phyloP scores from a whole-genome alignment of 129 eudicot species.

The Tagetes erecta region DNA sequence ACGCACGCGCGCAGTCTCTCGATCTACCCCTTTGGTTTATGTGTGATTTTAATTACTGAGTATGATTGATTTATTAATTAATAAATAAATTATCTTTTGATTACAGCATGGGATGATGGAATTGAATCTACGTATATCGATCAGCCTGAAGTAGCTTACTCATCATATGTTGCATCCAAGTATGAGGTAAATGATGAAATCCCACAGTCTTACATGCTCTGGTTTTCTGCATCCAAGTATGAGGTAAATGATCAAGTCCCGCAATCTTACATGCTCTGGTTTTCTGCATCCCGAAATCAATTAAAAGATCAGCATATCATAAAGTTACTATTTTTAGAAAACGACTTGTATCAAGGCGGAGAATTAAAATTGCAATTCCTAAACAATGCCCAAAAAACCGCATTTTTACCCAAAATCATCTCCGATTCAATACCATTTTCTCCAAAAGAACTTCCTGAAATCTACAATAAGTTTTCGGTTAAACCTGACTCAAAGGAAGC shows the following conservation, averaged over 20 bases:
- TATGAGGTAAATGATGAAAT: conserved; percentile 51
- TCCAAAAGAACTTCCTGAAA: conserved; percentile 33
- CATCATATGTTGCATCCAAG: conserved; percentile 41
- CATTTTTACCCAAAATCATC: conserved; percentile 44
- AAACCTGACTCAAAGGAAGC: conserved; percentile 48
- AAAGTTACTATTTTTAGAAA: conserved; percentile 51
- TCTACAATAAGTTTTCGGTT: conserved; percentile 39
- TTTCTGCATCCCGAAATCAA: too few species aligned
- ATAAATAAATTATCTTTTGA: too few species aligned
- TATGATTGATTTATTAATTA: too few species aligned
- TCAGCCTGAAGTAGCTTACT: too few species aligned
- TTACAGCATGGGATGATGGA: background rate
- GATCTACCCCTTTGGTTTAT: too few species aligned
- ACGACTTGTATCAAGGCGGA: conserved; percentile 26
- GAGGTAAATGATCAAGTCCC: too few species aligned
- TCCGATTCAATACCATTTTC: conserved; percentile 58
- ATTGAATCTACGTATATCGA: conserved; percentile 13
- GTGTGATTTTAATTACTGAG: too few species aligned
- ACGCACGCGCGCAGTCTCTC: too few species aligned
- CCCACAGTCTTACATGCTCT: too few species aligned
- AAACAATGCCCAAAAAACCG: conserved; percentile 15
- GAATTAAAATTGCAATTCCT: conserved; percentile 43
- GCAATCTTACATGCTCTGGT: too few species aligned
- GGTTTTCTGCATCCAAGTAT: too few species aligned
- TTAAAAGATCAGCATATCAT: background rate